Conservation (phyloP, 1,284 basidiomycete genomes). For the Flammula alnicola region DNA sequence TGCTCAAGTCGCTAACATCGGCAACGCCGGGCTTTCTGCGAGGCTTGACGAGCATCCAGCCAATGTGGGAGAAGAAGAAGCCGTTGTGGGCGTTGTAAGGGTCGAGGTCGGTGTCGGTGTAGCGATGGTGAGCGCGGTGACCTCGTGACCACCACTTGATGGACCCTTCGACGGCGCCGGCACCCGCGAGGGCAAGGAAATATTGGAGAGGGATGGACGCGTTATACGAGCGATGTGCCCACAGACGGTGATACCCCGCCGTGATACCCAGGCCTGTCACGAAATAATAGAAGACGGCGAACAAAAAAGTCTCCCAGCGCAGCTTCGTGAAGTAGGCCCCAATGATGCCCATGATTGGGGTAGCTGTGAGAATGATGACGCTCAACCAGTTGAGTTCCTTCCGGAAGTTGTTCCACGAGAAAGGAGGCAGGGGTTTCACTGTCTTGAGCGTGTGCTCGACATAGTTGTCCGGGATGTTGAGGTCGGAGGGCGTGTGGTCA, state of each 20-base stretch:
- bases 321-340: conserved; percentile 67
- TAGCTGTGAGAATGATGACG: conserved; percentile 67
- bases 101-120: conserved; percentile 95
- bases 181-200: conserved; percentile 76
- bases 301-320: conserved; percentile 70
- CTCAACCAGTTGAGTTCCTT: conserved; percentile 79
- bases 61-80: conserved; percentile 80
- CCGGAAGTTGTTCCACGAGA: conserved; percentile 70
- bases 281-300: conserved; percentile 83
- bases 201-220: conserved; percentile 84
- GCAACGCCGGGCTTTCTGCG: conserved; percentile 87
- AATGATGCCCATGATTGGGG: conserved; percentile 72
- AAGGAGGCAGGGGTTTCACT: conserved; percentile 76
- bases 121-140: conserved; percentile 92
- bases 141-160: conserved; percentile 97
- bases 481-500: conserved; percentile 9
- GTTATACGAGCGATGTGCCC: conserved; percentile 93
- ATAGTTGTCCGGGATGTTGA: conserved; percentile 61
- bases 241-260: conserved; percentile 89
- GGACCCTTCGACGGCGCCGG: conserved; percentile 88
- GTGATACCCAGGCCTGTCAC: conserved; percentile 83
- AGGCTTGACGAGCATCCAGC: conserved; percentile 94
- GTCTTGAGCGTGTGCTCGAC: conserved; percentile 84
- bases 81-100: conserved; percentile 93
- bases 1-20: conserved; percentile 84